Evolutionary conservation across 2,329 filamentous ascomycete species (phyloP), one percentile per base, ranked within the genome.

Genomic region (Coniochaeta sp.): DNA sequence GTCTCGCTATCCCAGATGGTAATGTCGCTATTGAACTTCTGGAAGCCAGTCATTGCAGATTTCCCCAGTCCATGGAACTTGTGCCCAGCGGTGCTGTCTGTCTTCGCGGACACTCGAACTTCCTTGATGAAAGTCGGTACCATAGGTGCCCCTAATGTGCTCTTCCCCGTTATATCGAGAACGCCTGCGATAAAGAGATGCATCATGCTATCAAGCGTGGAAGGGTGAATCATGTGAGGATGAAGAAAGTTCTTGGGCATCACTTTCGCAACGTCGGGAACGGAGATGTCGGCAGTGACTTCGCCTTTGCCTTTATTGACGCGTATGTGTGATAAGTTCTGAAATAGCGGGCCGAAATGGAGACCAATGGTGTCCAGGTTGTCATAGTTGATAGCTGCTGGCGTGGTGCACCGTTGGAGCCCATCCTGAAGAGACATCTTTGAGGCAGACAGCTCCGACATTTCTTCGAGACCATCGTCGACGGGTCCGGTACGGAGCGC

Each of bases 61-160:
- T 33, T 36, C 16, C 26, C 28, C 26, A 55, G 19, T 14, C 28
- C 52, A 12, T 8, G 14, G 33, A 33, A 55, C 17, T 26, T 24
- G 52, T 55, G 28, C 7, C 52, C 28, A 6, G 52, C 16, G 6
- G 26, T 34, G 52, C 28, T 33, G 28, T 36, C 33, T n/a, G 19
- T 34, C 28, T 33, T 36, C 2, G 52, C 26, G 14, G 52, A 55
- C n/a, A 55, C 33, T 17, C 33, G n/a, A 8, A 55, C 28, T 17
- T 38, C 33, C 33, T 57, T 57, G 36, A 57, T 57, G 31, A 34
- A 57, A 12, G 55, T 57, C n/a, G 55, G 55, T 3, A 57, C 55
- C 52, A 56, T 56, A 11, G 55, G 24, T 40, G 33, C 22, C 2
- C 55, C 55, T 6, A 57, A 8, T 3, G 22, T 43, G 14, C 36